Evolutionary conservation across 805 yeast genomes (phyloP), one percentile per base, ranked within the genome.

Genomic region (Starmerella riodocensis): DNA sequence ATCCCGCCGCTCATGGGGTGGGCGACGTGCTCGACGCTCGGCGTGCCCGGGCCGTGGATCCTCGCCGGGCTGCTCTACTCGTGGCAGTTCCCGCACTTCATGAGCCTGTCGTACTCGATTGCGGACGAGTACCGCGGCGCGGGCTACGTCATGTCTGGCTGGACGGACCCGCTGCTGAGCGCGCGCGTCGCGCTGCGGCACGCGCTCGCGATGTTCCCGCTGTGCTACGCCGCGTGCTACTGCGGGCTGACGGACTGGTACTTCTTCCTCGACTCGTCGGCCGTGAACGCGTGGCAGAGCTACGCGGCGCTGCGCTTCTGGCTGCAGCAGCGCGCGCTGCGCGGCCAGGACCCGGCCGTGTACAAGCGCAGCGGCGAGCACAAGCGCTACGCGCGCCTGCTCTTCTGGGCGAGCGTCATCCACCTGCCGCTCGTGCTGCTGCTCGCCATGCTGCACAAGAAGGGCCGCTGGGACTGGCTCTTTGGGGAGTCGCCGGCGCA

Each of bases 1-100:
- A 81, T 91, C 34, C 98, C 98, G 0, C 98, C 98, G 17, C 67
- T 91, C 36, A 91, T 91, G 98, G 98, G 98, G 2, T 91, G 98
- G 98, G 95, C 94, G 2, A 84, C 88, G 0, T 80, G 94, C 11
- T 46, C 57, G 22, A 50, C 59, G 4, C 61, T 86, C 27, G 49
- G 69, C 3, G 82, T 84, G 47, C 95, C 97, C 0, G 96, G 91
- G 6, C 93, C 93, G 3, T 88, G 97, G 97, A 75, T 86, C 54
- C 64, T 91, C 19, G 96, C 96, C 1, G 83, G 79, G 0, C 62
- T 91, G 37, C 63, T 91, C 29, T 91, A 81, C 55, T 94, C 96
- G 6, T 91, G 98, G 98, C 98, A 91, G 60, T 91, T 91, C 59
- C 98, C 98, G 2, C 98, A 91, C 58, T 91, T 91, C 65, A 91